Base-by-base conservation (phyloP, 805 yeast genomes). In the Lachancea dasiensis region DNA sequence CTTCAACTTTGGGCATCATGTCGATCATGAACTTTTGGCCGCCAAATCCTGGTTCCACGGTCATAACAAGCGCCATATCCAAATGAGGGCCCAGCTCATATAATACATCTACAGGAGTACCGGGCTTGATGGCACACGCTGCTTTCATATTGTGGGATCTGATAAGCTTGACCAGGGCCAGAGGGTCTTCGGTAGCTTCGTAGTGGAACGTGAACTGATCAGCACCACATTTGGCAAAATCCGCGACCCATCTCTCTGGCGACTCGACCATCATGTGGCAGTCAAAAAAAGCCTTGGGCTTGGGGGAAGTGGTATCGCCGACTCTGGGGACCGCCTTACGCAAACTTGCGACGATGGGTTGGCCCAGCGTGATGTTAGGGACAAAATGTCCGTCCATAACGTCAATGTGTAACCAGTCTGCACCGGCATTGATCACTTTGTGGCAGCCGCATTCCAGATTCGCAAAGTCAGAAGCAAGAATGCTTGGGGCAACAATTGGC, bases 311-410 rank as follows among this genome's bases (percentile, higher is more conserved):
- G 5, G 70, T 70, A 45, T 67, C 70, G 30, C 55, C 62, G 14
- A 72, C 72, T 54, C 80, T 70, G 36, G 97, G 95, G 31, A 87
- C 74, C 23, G 77, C 76, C 45, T 77, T 73, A 52, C 97, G 77
- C 56, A 89, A 73, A 23, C 85, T 76, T 39, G 77, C 65, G 34
- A 89, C 87, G 38, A 90, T 76, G 40, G 95, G 95, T 25, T 95
- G 86, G 18, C 99, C 99, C 54, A 92, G 69, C 1, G 96, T 81
- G 48, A 92, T 81, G 67, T 92, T 92, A 49, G 98, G 98, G 34
- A 92, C 99, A 59, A 92, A 92, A 64, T 90, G 89, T 34, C 98
- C 98, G 60, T 92, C 99, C 99, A 92, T 92, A 34, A 92, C 90
- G 63, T 92, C 99, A 37, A 92, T 78, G 63, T 92, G 99, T 45